Evolutionary conservation across 1,284 basidiomycete genomes (phyloP).

Genomic region (Serendipita sp.): DNA sequence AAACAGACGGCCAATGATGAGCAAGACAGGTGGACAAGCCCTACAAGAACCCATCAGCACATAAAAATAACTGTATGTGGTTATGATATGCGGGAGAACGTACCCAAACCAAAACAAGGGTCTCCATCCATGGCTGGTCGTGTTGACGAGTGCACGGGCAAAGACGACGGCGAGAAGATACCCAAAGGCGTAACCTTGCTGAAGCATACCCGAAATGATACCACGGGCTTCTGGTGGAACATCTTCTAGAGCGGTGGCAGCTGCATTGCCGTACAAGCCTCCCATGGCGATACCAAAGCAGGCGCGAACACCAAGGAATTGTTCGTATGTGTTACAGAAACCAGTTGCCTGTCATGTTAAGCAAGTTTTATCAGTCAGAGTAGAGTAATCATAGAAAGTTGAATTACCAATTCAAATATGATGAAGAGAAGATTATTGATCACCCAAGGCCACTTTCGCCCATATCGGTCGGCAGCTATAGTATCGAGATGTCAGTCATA

Average conservation of each 20-base stretch:
- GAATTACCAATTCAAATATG: conserved; percentile 59
- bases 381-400: background rate
- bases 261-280: conserved; percentile 65
- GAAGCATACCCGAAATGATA: conserved; percentile 69
- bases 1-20: conserved; percentile 58
- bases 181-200: conserved; percentile 65
- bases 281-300: conserved; percentile 84
- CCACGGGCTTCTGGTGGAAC: conserved; percentile 80
- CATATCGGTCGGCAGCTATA: conserved; percentile 63
- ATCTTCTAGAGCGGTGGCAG: conserved; percentile 75
- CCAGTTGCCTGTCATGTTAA: conserved; percentile 28
- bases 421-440: conserved; percentile 58
- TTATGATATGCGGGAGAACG: background rate
- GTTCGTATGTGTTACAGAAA: conserved; percentile 50
- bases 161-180: conserved; percentile 52
- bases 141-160: conserved; percentile 60
- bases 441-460: conserved; percentile 86
- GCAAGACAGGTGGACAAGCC: conserved; percentile 32
- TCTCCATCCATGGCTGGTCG: conserved; percentile 39
- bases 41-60: background rate
- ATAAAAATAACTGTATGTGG: background rate
- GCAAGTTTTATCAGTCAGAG: no score
- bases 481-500: background rate
- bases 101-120: conserved; percentile 47
- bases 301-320: conserved; percentile 56